These are phyloP conservation scores for Sphagnum magellanicum DNA, from an alignment of 228 moss, liverwort and hornwort genomes.

Conservation along the genomic window DNA sequence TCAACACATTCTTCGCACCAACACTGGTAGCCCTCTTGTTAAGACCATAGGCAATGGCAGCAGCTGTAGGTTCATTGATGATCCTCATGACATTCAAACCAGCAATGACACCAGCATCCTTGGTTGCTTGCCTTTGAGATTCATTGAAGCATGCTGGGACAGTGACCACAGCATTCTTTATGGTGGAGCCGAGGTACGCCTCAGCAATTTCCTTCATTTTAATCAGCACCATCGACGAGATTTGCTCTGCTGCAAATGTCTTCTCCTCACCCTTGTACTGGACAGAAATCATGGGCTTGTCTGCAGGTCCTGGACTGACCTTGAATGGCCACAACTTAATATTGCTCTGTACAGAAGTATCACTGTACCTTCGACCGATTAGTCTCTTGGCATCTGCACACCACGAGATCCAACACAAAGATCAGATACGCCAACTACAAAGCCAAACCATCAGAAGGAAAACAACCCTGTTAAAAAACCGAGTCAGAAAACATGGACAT, in stretches of 20 bases:
- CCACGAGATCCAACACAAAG: too few species aligned
- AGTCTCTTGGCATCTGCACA: conserved; percentile 32
- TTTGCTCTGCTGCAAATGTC: conserved; percentile 9
- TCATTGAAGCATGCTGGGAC: conserved; percentile 37
- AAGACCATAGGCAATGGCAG: conserved; percentile 7
- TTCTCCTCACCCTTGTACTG: conserved; percentile 15
- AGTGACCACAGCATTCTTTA: conserved; percentile 12
- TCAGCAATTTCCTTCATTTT: conserved; percentile 31
- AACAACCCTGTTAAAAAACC: too few species aligned
- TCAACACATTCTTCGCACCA: conserved; percentile 1
- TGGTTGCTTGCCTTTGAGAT: conserved; percentile 30
- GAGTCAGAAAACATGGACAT: too few species aligned
- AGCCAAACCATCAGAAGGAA: too few species aligned
- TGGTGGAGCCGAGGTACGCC: conserved; percentile 2
- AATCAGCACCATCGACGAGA: background rate
- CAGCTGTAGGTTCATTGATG: conserved; percentile 2
- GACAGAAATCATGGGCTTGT: conserved; percentile 9
- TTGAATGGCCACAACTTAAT: conserved; percentile 59
- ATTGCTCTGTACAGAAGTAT: conserved; percentile 36
- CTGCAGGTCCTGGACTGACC: conserved; percentile 13
- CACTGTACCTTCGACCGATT: conserved; percentile 34
- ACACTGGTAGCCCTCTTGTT: conserved; percentile 4
- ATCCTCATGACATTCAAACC: conserved; percentile 1
- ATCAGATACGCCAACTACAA: too few species aligned
- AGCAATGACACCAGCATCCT: conserved; percentile 25